Base-by-base conservation (phyloP, 257 asterid species). In the Solanum sparsipilum region DNA sequence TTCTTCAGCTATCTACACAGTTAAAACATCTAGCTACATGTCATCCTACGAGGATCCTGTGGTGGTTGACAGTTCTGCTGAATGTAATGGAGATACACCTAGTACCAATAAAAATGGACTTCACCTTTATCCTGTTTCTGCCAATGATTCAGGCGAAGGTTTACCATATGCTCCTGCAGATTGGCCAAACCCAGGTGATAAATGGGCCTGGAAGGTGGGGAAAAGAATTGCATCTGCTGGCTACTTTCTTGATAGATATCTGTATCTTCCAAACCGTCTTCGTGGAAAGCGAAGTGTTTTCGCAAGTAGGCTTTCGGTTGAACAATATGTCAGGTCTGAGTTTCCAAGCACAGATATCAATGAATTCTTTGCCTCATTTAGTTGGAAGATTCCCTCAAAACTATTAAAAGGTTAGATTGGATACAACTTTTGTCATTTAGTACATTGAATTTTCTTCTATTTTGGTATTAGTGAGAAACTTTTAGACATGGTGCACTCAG, bases 111-210 rank as follows among this genome's bases (percentile, higher is more conserved):
- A 90, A 87, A 93, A 91, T 84, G 94, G 91, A 67, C 86, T 94
- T 7, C 73, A 79, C 72, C 92, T 95, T 73, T 93, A 90, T 88
- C 94, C 97, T 15, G 98, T 95, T 58, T 86, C 93, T 72, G 87
- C 31, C 83, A 85, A 90, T 86, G 93, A 84, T 41, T 90, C 92
- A 7, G 98, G 99, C 56, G 93, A 91, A 91, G 99, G 99, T 88
- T 93, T 92, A 86, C 99, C 99, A 27, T 95, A 97, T 90, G 98
- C 98, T 58, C 99, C 98, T 32, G 90, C 83, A 85, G 89, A 95
- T 93, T 97, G 94, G 93, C 99, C 99, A 27, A 91, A 92, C 81
- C 97, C 94, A 8, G 99, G 99, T 21, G 99, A 97, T 89, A 94
- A 72, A n/a, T 97, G 99, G 99, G 78, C 88, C 21, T 97, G 99